Base-by-base conservation (phyloP, 2,329 filamentous ascomycete genomes). In the Seiridium unicorne region DNA sequence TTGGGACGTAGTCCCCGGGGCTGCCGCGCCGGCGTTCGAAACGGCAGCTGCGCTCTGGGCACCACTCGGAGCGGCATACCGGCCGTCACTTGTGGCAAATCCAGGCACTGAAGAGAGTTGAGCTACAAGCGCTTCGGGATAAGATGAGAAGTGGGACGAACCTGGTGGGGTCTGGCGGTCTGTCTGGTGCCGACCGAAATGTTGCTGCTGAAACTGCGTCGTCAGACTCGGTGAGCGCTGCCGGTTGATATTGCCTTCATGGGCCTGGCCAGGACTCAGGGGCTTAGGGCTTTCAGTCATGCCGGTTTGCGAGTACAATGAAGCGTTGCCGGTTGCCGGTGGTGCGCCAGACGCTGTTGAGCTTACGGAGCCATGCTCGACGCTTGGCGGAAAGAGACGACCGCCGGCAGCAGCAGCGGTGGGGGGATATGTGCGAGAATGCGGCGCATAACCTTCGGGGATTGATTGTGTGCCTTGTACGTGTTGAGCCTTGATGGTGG, bases 261-360 rank as follows among this genome's bases (percentile, higher is more conserved):
- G 79, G 26, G 81, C 60, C 70, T 71, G 81, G 18, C 82, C 82
- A 3, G 71, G 89, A 62, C 89, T 93, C 46, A 96, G 79, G 3
- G 93, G 89, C 70, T 93, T 96, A 0, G 93, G 92, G 65, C 91
- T 96, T 74, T 97, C 92, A 3, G 90, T 95, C 79, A 96, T 90
- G 61, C 79, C 84, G 58, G 85, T 84, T 64, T 92, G 88, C 7
- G 87, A 84, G 71, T 92, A 96, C 64, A 93, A 83, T 18, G 83
- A 84, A 51, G 79, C 78, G 61, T 78, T 80, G 47, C 77, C 75
- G 57, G 76, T 76, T 35, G 81, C 70, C 6, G 81, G 77, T 56
- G 81, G 81, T 3, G 81, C 80, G 59, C 77, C 81, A 3, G 79
- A 73, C 11, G 81, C 80, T 62, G 84, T 82, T 8, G 87, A 83